Conservation (phyloP, 179 eudicot species). For the Heliamphora pulchella region DNA sequence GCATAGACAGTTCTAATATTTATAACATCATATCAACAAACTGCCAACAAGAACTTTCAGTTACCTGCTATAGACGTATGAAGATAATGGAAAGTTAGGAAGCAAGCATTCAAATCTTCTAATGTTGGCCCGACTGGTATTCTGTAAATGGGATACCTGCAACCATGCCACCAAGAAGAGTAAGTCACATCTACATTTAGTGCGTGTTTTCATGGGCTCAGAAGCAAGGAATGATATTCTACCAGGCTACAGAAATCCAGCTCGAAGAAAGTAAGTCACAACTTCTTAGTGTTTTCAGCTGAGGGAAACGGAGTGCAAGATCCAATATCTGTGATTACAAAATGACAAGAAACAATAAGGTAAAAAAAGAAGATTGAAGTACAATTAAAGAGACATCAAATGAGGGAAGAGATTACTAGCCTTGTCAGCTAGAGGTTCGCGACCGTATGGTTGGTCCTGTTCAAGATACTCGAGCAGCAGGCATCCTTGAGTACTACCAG, state of each 20-base stretch:
- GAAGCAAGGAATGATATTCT: slow-evolving; percentile 16
- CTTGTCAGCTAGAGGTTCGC: slow-evolving; percentile 90
- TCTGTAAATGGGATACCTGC: slow-evolving; percentile 91
- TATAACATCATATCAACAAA: background rate
- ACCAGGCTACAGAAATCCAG: slow-evolving; percentile 97
- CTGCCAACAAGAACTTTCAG: background rate
- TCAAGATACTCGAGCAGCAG: slow-evolving; percentile 73
- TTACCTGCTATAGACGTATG: slow-evolving; percentile 63
- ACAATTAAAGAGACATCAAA: background rate
- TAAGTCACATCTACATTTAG: slow-evolving; percentile 15
- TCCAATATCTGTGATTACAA: slow-evolving; percentile 44
- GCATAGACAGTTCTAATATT: background rate
- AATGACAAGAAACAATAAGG: slow-evolving; percentile 6
- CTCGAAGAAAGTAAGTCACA: slow-evolving; percentile 69
- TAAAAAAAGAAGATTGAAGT: slow-evolving; percentile 9
- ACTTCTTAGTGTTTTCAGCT: slow-evolving; percentile 64
- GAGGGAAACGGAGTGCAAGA: slow-evolving; percentile 64
- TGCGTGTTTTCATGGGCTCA: background rate
- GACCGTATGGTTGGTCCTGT: slow-evolving; percentile 53
- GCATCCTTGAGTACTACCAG: slow-evolving; percentile 41
- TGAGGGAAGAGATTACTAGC: slow-evolving; percentile 25
- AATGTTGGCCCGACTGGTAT: slow-evolving; percentile 80
- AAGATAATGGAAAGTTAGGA: slow-evolving; percentile 74
- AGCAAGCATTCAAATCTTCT: slow-evolving; percentile 87
- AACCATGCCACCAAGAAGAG: slow-evolving; percentile 9